These are phyloP conservation scores for Termitomyces sp. DNA, from an alignment of 768 basidiomycete species.

Conservation along the genomic window DNA sequence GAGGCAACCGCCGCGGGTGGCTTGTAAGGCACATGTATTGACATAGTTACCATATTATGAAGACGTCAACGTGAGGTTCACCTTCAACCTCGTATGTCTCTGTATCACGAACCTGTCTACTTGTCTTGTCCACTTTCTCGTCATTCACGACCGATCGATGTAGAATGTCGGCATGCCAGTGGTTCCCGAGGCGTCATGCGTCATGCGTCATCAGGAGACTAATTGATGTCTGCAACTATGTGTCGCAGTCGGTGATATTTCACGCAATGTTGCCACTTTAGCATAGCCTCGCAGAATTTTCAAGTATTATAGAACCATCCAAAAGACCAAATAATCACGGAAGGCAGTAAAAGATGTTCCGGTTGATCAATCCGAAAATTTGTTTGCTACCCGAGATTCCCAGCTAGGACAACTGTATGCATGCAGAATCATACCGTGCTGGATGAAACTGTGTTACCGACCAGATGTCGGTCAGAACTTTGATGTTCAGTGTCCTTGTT, in stretches of 20 bases:
- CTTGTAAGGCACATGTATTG: not conserved
- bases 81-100: not conserved
- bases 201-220: conserved; percentile 5
- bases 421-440: not conserved
- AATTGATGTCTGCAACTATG: not conserved
- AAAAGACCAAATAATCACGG: not conserved
- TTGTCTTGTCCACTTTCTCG: not conserved
- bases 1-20: conserved; percentile 1
- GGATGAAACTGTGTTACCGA: not conserved
- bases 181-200: not conserved
- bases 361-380: not conserved
- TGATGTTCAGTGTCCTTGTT: not conserved
- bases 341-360: not conserved
- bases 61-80: not conserved
- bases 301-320: not conserved
- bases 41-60: too few species aligned
- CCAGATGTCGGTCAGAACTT: not conserved
- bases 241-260: not conserved
- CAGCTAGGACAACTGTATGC: not conserved
- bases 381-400: not conserved
- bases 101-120: not conserved
- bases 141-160: not conserved
- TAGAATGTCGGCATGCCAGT: not conserved
- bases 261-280: not conserved
- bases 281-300: not conserved